Base-by-base conservation (phyloP, 345 rosid species). In the Acer saccharum region DNA sequence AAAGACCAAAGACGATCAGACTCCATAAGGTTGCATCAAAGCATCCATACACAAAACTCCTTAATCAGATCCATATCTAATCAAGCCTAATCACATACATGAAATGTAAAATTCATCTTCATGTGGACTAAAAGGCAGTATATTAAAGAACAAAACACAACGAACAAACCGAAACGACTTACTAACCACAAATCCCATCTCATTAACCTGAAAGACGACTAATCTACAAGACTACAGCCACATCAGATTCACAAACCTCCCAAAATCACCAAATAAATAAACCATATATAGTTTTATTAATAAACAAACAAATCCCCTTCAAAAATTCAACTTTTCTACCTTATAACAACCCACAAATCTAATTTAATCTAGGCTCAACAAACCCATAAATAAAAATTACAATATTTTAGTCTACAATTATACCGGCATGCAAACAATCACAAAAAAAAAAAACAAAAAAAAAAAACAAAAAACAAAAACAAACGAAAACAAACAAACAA, bases 151-250 rank as follows among this genome's bases (percentile, higher is more conserved):
- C 18, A 68, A 60, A 32, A 66, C n/a, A 32, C 20, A 3, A 35
- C 9, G 1, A 17, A 27, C 43, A 13, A 27, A 23, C 57, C 2
- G 10, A 27, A 9, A 27, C 1, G 4, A 63, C 7, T 8, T 8
- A 17, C 10, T 11, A 66, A 39, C 70, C 70, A 66, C 21, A 39
- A 13, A 39, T 27, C 13, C 50, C 50, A 66, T 27, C 44, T 29
- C 12, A 65, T 32, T 29, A 65, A 48, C 60, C 55, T 13, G 13
- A 72, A 29, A 20, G 6, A 6, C 7, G 32, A 21, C 73, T 52
- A 63, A 81, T 76, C 77, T 68, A 65, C 43, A 50, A 16, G 78
- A 72, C 77, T 68, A 66, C 35, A 43, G 6, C 25, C 8, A 52
- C 25, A 75, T 14, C 21, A 17, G 27, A 52, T 46, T 23, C 60